Conservation (phyloP, 257 asterid genomes). For the Nemophila menziesii region DNA sequence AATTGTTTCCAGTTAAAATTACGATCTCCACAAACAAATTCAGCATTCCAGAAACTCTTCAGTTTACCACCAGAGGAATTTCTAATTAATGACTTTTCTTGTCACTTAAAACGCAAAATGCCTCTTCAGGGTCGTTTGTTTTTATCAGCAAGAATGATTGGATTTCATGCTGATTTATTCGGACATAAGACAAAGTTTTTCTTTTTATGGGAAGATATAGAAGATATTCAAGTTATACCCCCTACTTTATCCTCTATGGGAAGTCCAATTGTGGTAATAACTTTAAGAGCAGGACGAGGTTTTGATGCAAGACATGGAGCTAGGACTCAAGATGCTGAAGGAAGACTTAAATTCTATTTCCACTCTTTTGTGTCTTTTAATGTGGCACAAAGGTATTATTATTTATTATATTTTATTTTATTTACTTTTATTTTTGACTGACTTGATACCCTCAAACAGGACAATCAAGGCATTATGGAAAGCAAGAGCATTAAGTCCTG, state of each 20-base stretch:
- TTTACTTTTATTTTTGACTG: background rate
- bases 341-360: conserved; percentile 87
- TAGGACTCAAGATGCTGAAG: conserved; percentile 70
- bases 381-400: conserved; percentile 67
- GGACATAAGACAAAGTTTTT: conserved; percentile 93
- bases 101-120: conserved; percentile 94
- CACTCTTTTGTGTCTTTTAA: conserved; percentile 90
- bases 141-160: conserved; percentile 95
- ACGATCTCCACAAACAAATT: conserved; percentile 97
- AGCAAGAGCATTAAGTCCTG: conserved; percentile 88
- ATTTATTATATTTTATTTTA: background rate
- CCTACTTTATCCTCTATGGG: conserved; percentile 98
- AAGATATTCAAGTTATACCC: conserved; percentile 74
- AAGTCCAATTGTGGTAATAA: conserved; percentile 72
- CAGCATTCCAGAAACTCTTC: conserved; percentile 92
- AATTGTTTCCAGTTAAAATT: conserved; percentile 47
- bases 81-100: conserved; percentile 87
- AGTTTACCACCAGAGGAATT: conserved; percentile 92
- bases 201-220: conserved; percentile 98
- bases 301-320: conserved; percentile 95
- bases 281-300: conserved; percentile 79
- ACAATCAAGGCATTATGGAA: conserved; percentile 94
- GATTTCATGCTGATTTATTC: conserved; percentile 90
- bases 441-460: conserved; percentile 24
- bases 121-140: conserved; percentile 98